These are phyloP conservation scores for Agrocybe praecox DNA, from an alignment of 768 basidiomycete species.

Conservation along the genomic window DNA sequence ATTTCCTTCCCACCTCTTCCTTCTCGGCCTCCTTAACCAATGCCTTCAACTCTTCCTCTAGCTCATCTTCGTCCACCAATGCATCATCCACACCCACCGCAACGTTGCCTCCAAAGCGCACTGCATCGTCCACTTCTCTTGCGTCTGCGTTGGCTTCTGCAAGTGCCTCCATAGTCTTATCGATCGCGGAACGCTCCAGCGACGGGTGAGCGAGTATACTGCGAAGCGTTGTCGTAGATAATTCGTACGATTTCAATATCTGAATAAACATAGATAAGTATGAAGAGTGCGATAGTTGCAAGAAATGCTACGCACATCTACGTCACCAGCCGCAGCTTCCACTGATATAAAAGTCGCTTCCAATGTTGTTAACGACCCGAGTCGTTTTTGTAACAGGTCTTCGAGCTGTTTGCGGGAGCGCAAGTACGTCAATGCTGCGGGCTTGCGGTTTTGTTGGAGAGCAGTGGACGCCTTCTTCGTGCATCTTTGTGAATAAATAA, in stretches of 20 bases:
- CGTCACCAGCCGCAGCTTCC: constrained; percentile 87
- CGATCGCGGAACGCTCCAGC: constrained; percentile 75
- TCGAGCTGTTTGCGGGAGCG: constrained; percentile 82
- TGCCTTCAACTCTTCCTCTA: constrained; percentile 68
- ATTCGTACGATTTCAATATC: constrained; percentile 88
- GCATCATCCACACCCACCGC: constrained; percentile 55
- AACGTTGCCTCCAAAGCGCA: constrained; percentile 67
- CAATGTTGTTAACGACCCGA: constrained; percentile 73
- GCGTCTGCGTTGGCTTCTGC: constrained; percentile 84
- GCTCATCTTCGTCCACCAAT: constrained; percentile 40
- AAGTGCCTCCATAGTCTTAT: constrained; percentile 86
- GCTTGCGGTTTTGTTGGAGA: constrained; percentile 69
- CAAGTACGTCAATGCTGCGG: constrained; percentile 75
- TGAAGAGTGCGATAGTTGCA: not conserved
- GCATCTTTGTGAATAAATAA: constrained; percentile 47
- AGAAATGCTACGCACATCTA: constrained; percentile 58
- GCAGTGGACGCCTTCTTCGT: constrained; percentile 67
- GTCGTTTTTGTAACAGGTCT: constrained; percentile 72
- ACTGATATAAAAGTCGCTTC: constrained; percentile 79
- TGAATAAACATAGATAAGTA: constrained; percentile 26
- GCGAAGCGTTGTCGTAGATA: constrained; percentile 77
- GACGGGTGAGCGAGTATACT: constrained; percentile 80
- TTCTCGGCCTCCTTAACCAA: constrained; percentile 43
- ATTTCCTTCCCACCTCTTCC: constrained; percentile 8
- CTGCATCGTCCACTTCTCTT: constrained; percentile 78